These are phyloP conservation scores for Citeromyces siamensis DNA, from an alignment of 1,139 yeast species.

Conservation along the genomic window DNA sequence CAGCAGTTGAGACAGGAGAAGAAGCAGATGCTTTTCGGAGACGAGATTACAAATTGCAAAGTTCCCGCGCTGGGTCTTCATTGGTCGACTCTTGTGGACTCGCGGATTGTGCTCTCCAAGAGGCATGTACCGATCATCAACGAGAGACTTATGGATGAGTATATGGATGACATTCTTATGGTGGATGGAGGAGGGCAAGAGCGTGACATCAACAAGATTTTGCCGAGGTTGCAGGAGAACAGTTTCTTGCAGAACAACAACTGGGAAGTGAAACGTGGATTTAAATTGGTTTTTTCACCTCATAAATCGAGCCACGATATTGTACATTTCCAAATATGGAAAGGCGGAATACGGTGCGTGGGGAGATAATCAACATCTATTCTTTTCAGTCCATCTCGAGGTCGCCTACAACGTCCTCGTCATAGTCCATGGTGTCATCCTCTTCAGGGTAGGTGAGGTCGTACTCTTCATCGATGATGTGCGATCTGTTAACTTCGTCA, in stretches of 20 bases:
- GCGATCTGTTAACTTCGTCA: conserved; percentile 15
- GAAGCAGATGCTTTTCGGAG: conserved; percentile 14
- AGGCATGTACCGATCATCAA: conserved; percentile 17
- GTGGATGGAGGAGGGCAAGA: conserved; percentile 4
- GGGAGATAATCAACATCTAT: background rate
- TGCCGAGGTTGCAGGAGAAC: conserved; percentile 12
- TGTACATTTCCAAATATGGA: conserved; percentile 19
- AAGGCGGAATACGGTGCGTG: conserved; percentile 17
- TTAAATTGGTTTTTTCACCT: conserved; percentile 18
- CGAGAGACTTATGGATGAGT: conserved; percentile 17
- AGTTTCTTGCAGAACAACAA: conserved; percentile 17
- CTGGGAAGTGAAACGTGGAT: conserved; percentile 16
- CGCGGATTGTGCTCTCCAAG: conserved; percentile 17
- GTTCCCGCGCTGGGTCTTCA: conserved; percentile 19
- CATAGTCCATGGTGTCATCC: conserved; percentile 13
- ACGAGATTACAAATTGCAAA: conserved; percentile 4
- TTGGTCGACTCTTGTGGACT: conserved; percentile 17
- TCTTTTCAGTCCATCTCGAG: conserved; percentile 16
- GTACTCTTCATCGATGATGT: conserved; percentile 20
- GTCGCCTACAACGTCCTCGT: conserved; percentile 18
- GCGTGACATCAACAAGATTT: conserved; percentile 6
- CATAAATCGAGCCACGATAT: conserved; percentile 8
- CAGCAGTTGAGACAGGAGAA: conserved; percentile 14
- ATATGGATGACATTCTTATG: conserved; percentile 15
- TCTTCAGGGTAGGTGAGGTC: conserved; percentile 16